Base-by-base conservation (phyloP, 2,329 filamentous ascomycete species). In the Ampelomyces quisqualis region DNA sequence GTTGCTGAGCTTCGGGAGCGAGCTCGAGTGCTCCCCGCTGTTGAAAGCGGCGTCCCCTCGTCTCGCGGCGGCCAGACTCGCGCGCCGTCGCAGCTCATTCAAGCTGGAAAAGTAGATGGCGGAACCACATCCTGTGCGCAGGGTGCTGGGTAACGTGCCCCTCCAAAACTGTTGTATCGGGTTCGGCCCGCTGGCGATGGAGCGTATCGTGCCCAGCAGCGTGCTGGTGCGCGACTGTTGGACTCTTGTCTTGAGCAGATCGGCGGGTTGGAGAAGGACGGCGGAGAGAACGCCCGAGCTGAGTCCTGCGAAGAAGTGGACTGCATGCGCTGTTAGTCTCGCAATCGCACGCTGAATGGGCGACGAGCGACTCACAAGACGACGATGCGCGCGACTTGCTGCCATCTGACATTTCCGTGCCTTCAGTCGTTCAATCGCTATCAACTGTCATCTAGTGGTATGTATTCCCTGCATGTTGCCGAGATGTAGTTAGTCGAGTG, bases 231-330 rank as follows among this genome's bases (percentile, higher is more conserved):
- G 82, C 22, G 88, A 88, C 69, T 97, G 93, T 67, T 98, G 93
- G 27, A 97, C 84, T 32, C 93, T 85, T 20, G 93, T 98, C 71
- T 98, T 98, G 65, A 98, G 82, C 3, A 98, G 84, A 71, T 98
- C 93, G 60, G 93, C 86, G 18, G 93, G 93, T 70, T 98, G 93
- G 11, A 98, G 80, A 40, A 97, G 82, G 45, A 95, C 83, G 40
- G 93, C 90, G 37, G 90, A 93, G 51, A 88, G 80, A 35, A 95
- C 78, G 58, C 93, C 93, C 6, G 90, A 96, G 60, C 82, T 81
- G 40, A 97, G 80, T 49, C 93, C 93, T 50, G 90, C 91, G 54
- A 85, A 71, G 69, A 97, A 95, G 73, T 97, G 93, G 67, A 88
- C 66, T 68, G 40, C 19, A 21, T 15, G 8, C 22, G 29, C 14